Base-by-base conservation (phyloP, 2,329 filamentous ascomycete genomes). In the Amylocarpus encephaloides region DNA sequence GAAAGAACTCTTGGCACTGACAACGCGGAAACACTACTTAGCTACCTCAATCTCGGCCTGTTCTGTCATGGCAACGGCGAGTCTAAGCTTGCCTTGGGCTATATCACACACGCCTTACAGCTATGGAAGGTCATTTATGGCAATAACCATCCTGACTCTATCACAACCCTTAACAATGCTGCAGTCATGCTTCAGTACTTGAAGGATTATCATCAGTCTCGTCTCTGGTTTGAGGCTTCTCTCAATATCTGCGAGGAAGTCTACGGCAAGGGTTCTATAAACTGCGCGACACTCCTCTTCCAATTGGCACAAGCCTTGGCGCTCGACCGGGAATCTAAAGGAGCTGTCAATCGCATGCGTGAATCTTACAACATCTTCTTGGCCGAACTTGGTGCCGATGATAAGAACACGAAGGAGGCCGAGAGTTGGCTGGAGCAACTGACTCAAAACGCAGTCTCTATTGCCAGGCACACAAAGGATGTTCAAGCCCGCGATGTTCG, bases 41-140 rank as follows among this genome's bases (percentile, higher is more conserved):
- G 90, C 69, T 98, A 98, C 71, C 82, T 98, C 57, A 98, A 98
- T 73, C 77, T 98, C 50, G 92, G 87, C 63, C 74, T 98, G 45
- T 96, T 97, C 68, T 83, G 95, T 66, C 93, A 98, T 70, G 89
- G 90, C 53, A 85, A 83, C 44, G 91, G 91, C 57, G 92, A 96
- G 67, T 96, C 91, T 65, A 86, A 85, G 70, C 79, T 81, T 52
- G 93, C 92, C n/a, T 75, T 98, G 49, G 77, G 80, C 11, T 96
- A 95, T 67, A 86, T 94, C 58, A 88, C 88, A 67, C 93, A 98
- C 67, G 93, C 93, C 6, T 79, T 98, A 59, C 85, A 93, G 66
- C 76, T 98, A 55, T 97, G 92, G 92, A 96, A 95, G 75, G 80
- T 97, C 62, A 92, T 97, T 62, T 98, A 96, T 66, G 93, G 93